Percentiles rank a stretch among this genome's conserved stretches.
These are phyloP conservation scores for Carex arenaria DNA, from an alignment of 202 grass and related monocot genomes.

Conservation along the genomic window DNA sequence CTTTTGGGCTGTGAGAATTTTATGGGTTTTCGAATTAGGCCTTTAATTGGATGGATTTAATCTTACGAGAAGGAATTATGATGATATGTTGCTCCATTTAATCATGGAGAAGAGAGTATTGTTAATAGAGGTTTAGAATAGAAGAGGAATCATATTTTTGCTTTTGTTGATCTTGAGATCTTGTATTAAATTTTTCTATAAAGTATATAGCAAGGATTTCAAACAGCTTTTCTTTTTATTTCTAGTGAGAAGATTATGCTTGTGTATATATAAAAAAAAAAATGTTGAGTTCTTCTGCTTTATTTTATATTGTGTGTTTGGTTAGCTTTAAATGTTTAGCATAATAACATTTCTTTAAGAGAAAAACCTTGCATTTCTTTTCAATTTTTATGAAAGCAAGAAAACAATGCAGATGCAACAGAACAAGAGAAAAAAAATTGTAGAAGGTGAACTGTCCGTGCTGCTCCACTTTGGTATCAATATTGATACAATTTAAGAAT, in stretches of 20 bases:
- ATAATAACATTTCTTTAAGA: neutral
- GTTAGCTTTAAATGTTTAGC: neutral
- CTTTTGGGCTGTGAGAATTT: conserved; percentile 3
- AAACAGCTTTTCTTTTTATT: neutral
- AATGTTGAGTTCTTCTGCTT: neutral
- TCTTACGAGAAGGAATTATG: neutral
- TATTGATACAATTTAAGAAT: neutral
- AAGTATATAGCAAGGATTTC: neutral
- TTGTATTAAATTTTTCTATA: conserved; percentile 6
- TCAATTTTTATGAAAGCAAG: neutral
- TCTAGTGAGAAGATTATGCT: neutral
- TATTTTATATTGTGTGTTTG: neutral
- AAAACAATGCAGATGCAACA: neutral
- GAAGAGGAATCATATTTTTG: neutral
- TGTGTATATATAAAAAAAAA: neutral
- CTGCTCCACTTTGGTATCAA: neutral
- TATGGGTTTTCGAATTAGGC: neutral
- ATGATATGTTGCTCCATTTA: neutral
- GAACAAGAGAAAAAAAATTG: neutral
- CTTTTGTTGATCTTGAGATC: neutral
- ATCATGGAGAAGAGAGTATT: neutral
- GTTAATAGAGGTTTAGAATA: conserved; percentile 2
- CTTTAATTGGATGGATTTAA: neutral
- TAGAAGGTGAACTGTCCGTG: neutral
- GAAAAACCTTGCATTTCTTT: neutral